phyloP scores from a whole-genome alignment of 257 asterid genomes.

The Solanum rostratum region DNA sequence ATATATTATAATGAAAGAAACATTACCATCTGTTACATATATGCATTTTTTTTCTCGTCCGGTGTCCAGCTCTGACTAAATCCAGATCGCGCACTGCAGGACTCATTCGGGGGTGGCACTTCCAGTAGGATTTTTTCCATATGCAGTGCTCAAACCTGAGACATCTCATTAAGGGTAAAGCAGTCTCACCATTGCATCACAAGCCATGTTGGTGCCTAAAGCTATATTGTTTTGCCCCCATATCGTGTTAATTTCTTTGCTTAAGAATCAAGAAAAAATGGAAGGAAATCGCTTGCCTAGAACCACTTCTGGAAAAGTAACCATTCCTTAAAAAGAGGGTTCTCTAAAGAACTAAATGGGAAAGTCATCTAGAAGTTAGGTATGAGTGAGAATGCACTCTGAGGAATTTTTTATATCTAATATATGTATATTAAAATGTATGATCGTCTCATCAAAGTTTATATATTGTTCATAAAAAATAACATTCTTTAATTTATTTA shows the following conservation, averaged over 20 bases:
- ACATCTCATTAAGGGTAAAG: no score
- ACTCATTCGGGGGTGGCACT: no score
- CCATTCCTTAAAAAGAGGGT: slow-evolving; percentile 5
- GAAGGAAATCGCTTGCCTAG: slow-evolving; percentile 5
- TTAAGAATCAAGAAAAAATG: neutral
- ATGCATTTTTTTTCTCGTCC: no score
- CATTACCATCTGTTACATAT: slow-evolving; percentile 18
- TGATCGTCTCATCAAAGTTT: neutral
- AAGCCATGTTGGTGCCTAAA: slow-evolving; percentile 1
- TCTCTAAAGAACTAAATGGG: slow-evolving; percentile 3
- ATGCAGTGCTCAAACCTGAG: no score
- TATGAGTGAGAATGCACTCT: neutral
- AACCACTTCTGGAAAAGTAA: slow-evolving; percentile 16
- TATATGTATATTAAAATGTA: neutral
- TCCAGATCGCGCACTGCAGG: no score
- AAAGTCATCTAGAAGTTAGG: slow-evolving; percentile 3
- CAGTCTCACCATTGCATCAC: no score
- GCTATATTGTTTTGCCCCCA: slow-evolving; percentile 2
- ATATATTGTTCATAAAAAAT: neutral
- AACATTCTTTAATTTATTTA: neutral
- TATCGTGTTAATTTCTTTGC: slow-evolving; percentile 11
- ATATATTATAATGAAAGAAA: slow-evolving; percentile 16
- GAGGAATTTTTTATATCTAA: neutral
- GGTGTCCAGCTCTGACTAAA: no score
- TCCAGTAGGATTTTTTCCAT: no score